Conservation (phyloP, 2,329 filamentous ascomycete genomes). For the Zymoseptoria crescenta region DNA sequence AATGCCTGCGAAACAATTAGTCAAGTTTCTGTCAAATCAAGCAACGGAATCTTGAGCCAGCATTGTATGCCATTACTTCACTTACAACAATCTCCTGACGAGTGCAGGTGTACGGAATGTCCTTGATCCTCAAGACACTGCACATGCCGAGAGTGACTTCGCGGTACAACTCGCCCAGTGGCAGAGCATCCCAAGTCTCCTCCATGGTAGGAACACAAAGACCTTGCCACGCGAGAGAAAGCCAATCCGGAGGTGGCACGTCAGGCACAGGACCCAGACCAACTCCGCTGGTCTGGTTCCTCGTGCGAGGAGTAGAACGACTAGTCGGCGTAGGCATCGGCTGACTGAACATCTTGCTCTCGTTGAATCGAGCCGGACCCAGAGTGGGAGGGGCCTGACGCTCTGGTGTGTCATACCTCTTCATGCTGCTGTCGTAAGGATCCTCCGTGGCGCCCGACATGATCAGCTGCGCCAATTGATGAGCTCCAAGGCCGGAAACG, state of each 20-base stretch:
- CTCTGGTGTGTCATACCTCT: slow-evolving; percentile 6
- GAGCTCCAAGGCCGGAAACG: not conserved
- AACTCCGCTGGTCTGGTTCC: not conserved
- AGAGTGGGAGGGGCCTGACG: slow-evolving; percentile 9
- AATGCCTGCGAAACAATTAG: slow-evolving; percentile 26
- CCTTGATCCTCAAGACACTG: slow-evolving; percentile 25
- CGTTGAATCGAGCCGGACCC: slow-evolving; percentile 20
- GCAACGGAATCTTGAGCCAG: not conserved
- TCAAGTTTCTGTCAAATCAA: not conserved
- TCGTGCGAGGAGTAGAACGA: not conserved
- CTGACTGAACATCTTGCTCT: slow-evolving; percentile 14
- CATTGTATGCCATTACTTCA: not conserved
- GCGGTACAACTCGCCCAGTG: slow-evolving; percentile 27
- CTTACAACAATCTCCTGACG: slow-evolving; percentile 39
- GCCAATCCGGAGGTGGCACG: slow-evolving; percentile 10
- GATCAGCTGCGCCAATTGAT: slow-evolving; percentile 7
- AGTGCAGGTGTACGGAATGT: slow-evolving; percentile 46
- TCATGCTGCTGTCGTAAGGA: slow-evolving; percentile 12
- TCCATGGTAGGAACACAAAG: slow-evolving; percentile 20
- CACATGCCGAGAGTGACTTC: slow-evolving; percentile 28
- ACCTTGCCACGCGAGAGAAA: slow-evolving; percentile 10
- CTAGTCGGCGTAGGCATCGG: not conserved
- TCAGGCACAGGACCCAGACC: not conserved
- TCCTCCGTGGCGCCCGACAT: slow-evolving; percentile 13
- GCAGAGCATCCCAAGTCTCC: slow-evolving; percentile 22